Conservation (phyloP, 805 yeast genomes). For the Candida golubevii region DNA sequence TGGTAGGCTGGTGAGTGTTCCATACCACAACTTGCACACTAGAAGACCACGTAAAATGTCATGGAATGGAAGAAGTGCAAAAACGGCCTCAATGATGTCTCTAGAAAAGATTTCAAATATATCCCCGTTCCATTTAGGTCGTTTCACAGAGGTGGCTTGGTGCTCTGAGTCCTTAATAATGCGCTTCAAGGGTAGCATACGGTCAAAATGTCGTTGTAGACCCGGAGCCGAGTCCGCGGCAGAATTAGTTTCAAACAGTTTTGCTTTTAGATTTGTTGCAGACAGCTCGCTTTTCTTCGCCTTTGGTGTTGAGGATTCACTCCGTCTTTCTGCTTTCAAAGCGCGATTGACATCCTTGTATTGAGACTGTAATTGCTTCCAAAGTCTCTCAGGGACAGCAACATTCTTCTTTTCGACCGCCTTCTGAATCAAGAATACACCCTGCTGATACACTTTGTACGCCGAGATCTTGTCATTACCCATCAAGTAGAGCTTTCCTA, state of each 20-base stretch:
- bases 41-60: constrained; percentile 26
- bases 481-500: constrained; percentile 31
- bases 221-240: not conserved
- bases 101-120: constrained; percentile 26
- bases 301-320: not conserved
- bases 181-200: constrained; percentile 20
- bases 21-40: constrained; percentile 34
- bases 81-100: constrained; percentile 29
- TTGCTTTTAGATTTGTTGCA: not conserved
- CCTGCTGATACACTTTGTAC: constrained; percentile 31
- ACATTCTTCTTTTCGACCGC: constrained; percentile 26
- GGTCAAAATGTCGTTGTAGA: constrained; percentile 12
- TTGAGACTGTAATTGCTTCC: constrained; percentile 21
- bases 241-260: not conserved
- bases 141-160: not conserved
- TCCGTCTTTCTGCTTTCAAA: constrained; percentile 16
- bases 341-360: constrained; percentile 20
- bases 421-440: constrained; percentile 32
- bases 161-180: not conserved
- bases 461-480: constrained; percentile 31
- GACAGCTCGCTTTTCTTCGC: not conserved
- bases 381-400: constrained; percentile 30
- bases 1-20: constrained; percentile 23
- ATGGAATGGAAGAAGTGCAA: constrained; percentile 20
- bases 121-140: constrained; percentile 15